Evolutionary conservation across 139 green algal genomes (phyloP), one percentile per base, ranked within the genome.

Genomic region (Picochlorum costavermella): DNA sequence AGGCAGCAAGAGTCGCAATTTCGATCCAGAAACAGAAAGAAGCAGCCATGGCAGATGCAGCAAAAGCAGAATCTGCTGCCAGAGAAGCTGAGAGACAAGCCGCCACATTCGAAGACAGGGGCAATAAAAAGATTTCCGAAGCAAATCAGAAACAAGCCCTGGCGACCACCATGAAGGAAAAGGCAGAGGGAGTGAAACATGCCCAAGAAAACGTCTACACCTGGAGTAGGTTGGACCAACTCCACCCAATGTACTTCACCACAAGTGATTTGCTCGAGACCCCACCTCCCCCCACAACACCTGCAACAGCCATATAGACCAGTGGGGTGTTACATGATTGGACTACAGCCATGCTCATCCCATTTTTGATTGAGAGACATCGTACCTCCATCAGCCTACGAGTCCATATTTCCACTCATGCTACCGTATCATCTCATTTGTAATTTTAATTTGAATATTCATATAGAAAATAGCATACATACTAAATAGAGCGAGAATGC

Each of bases 181-280:
- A 59, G 13, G 46, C 46, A 28, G 46, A 53, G 12, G 46, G n/a
- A 28, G n/a, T 9, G n/a, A 53, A 28, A 11, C 17, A 20, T 20
- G n/a, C n/a, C 17, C 17, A 53, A 23, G 46, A 53, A 2, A 23
- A 53, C 9, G n/a, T 53, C 1, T 9, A 53, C n/a, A 53, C 17
- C 9, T 28, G 16, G 16, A 20, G 56, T 61, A 29, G 17, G 17
- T 20, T 61, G 16, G 17, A 29, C 30, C 30, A 45, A 43, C n/a
- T 45, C 16, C 56, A 43, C 13, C 56, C 56, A 61, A 61, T 53
- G 56, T 45, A 61, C n/a, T 43, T 45, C n/a, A 53, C 31, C n/a
- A 20, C 17, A 33, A 20, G n/a, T 44, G 30, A 61, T 33, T 29
- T 61, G 56, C 16, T 53, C 4, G 46, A 53, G n/a, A 53, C 46